Base-by-base conservation (phyloP, 1,284 basidiomycete species). In the Ceraceosorus guamensis region DNA sequence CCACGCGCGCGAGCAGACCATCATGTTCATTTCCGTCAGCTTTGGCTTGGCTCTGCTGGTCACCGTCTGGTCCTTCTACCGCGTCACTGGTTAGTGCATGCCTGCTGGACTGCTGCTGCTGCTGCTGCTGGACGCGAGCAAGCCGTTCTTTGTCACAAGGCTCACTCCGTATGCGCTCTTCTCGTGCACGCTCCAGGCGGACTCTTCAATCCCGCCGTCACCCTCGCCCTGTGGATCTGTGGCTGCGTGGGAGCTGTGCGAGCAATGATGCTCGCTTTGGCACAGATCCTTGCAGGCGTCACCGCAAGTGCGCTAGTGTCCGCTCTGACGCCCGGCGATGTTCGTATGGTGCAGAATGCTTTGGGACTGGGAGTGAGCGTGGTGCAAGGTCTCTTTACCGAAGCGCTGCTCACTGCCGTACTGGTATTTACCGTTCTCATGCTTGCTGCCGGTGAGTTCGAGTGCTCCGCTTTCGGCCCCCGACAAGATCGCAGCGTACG, bases 11-110 rank as follows among this genome's bases (percentile, higher is more conserved):
- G 61, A 63, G 55, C 50, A 61, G 54, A 63, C 63, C 5, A 61
- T 67, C 53, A 65, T 67, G 58, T 61, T 65, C 48, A 63, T 65
- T 39, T 60, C 65, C 1, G 31, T 55, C 13, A 61, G 59, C 30
- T 67, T 67, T 47, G 65, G 65, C 10, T 52, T 67, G 18, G 59
- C 58, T n/a, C 56, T 67, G 24, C 43, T 62, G 16, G 62, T 64
- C 16, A 50, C 53, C 11, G 60, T 59, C 11, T 87, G 85, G 83
- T 75, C 87, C 37, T 88, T 88, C 77, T 88, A 83, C 74, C 80
- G 87, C 35, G 81, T 85, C 48, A 86, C 85, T 0, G 86, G 85
- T 6, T 83, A 82, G 6, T 76, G 48, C 88, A 46, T 8, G 11
- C 6, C 11, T n/a, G n/a, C n/a, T n/a, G n/a, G 44, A 45, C 4